Percentiles rank a stretch among this genome's conserved stretches.
phyloP scores from a whole-genome alignment of 441 rosid species.

The Pelargonium fulgidum region DNA sequence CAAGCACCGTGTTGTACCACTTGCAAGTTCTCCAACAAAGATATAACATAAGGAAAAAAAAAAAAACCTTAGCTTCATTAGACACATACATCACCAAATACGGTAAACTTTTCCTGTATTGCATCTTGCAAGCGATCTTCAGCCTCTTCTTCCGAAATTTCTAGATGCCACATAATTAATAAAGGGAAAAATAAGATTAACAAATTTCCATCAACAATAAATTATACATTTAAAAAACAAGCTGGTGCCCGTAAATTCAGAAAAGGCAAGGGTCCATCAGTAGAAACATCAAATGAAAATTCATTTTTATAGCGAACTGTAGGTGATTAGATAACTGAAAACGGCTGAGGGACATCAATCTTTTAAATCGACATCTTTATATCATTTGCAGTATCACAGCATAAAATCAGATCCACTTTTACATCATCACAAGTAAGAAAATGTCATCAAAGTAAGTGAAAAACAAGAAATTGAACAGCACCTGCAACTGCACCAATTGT shows the following conservation, averaged over 20 bases:
- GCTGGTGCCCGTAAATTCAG: not conserved
- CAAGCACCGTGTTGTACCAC: not conserved
- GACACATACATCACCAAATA: constrained; percentile 87
- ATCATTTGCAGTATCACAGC: not conserved
- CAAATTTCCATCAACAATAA: not conserved
- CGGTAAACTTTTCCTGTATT: constrained; percentile 92
- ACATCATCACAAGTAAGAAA: not conserved
- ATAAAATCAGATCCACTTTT: constrained; percentile 11
- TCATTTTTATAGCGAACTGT: not conserved
- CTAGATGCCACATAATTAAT: constrained; percentile 39
- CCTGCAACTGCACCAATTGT: constrained; percentile 98
- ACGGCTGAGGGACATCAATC: not conserved
- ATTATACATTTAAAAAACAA: not conserved
- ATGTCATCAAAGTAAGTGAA: constrained; percentile 9
- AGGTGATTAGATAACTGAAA: constrained; percentile 11
- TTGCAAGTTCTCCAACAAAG: not conserved
- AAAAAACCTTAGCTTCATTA: constrained; percentile 16
- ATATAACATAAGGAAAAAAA: not conserved
- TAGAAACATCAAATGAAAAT: not conserved
- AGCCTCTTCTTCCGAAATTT: constrained; percentile 96
- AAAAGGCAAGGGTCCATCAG: not conserved
- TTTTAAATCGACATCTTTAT: constrained; percentile 8
- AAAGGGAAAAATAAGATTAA: constrained; percentile 14
- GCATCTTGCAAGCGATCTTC: constrained; percentile 94
- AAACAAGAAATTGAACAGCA: constrained; percentile 23